Base-by-base conservation (phyloP, 2,329 filamentous ascomycete genomes). In the Bisporella sp. region DNA sequence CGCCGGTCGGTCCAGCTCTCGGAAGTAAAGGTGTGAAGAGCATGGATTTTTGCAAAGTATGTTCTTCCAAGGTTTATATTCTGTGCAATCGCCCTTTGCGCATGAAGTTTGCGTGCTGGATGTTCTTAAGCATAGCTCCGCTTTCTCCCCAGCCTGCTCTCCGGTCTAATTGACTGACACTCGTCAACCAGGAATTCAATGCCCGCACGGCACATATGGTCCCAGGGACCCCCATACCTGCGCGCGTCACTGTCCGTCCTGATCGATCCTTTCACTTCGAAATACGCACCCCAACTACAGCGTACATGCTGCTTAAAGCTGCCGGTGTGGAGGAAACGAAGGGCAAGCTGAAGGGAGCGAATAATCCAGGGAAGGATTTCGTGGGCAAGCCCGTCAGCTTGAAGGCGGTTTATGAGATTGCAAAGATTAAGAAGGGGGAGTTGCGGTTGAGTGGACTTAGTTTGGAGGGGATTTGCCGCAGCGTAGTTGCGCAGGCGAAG, bases 41-140 rank as follows among this genome's bases (percentile, higher is more conserved):
- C 52, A 99, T 99, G 85, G 93, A 99, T 72, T 99, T 97, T 69
- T 97, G 93, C 82, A 97, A 97, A 79, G 92, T 95, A 68, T 51
- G 66, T 49, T 13, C 11, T 47, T 21, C 21, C 21, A 21, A 21
- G 21, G 2, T 21, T 21, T 21, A 21, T 21, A 21, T 21, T 21
- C 21, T 21, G 21, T 21, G 21, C 21, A 21, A 21, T 21, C 21
- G 21, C 21, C 21, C 21, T 21, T 21, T 21, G 21, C 21, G 21
- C 21, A 21, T 21, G 21, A 21, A 21, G 21, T 21, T 21, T 21
- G 21, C 21, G 21, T 21, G 21, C 21, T 21, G 21, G 21, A 21
- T 21, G 21, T 21, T 21, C 21, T 21, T 21, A 21, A 21, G 21
- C 21, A 21, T 21, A 21, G 21, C 42, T 7, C 39, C 31, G 11